Base-by-base conservation (phyloP, 2,329 filamentous ascomycete genomes). In the Juglanconis sp. region DNA sequence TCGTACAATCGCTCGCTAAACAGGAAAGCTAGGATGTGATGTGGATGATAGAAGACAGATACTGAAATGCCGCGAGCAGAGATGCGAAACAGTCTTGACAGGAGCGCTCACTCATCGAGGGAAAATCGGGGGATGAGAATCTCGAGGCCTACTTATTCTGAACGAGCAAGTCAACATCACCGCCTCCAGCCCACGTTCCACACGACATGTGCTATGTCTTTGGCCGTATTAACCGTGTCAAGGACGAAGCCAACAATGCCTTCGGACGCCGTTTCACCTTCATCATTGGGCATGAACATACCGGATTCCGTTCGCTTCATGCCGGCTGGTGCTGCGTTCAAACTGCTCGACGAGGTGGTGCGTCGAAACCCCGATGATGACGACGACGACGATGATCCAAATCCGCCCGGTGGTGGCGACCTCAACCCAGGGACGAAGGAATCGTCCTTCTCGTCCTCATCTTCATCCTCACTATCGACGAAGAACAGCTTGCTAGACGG, bases 231-330 rank as follows among this genome's bases (percentile, higher is more conserved):
- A 74, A 89, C 84, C 68, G 90, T 94, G 75, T 96, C 90, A 71
- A 93, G 86, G 53, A 96, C 87, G 68, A 88, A 87, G 63, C 90
- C 89, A 69, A 96, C 84, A 58, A 96, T 81, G 51, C 89, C 88
- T 55, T 82, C 79, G 68, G 78, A 84, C 63, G 81, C 81, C 71
- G 74, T 78, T 65, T 92, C 90, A 62, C 86, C 86, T 67, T 92
- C 89, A 67, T 92, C 90, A 67, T 88, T 89, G 7, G 92, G 91
- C 89, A 96, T 93, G 68, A 96, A 89, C 91, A 96, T 96, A 66
- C 92, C 92, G 44, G 91, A 95, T 54, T 87, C 81, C 24, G 91
- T 96, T 66, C 92, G 83, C 64, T 88, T 86, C 79, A 96, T 87
- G 56, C 87, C 87, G 17, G 74, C 77, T 48, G 81, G 77, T 61